These are phyloP conservation scores for Diaporthe nobilis DNA, from an alignment of 2,329 filamentous ascomycete species.

Conservation along the genomic window DNA sequence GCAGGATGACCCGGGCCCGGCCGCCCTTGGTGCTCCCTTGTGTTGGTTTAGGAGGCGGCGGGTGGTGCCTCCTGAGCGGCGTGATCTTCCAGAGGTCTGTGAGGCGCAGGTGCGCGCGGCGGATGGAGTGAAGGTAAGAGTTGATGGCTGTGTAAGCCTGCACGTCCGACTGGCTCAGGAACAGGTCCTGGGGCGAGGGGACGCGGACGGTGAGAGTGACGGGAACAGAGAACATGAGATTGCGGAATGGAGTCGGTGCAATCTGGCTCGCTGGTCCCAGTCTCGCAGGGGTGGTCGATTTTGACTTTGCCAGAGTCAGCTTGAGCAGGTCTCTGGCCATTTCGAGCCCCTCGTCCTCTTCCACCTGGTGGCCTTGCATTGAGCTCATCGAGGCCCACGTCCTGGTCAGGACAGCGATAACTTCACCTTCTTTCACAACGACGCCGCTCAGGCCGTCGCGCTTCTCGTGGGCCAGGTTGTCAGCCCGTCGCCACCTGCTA, in stretches of 20 bases:
- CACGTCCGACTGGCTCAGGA: constrained; percentile 82
- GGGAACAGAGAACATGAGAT: constrained; percentile 85
- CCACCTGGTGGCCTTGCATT: constrained; percentile 76
- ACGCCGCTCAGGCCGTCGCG: constrained; percentile 73
- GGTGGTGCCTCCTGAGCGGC: constrained; percentile 81
- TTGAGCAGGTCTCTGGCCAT: constrained; percentile 83
- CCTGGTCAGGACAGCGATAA: constrained; percentile 80
- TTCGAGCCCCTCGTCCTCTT: constrained; percentile 88
- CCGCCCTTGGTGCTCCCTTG: constrained; percentile 73
- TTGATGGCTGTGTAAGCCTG: constrained; percentile 88
- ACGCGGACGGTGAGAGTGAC: constrained; percentile 80
- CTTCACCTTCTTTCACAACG: constrained; percentile 88
- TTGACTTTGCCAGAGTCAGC: constrained; percentile 72
- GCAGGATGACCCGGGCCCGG: constrained; percentile 70
- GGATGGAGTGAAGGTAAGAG: constrained; percentile 87
- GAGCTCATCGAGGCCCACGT: constrained; percentile 87
- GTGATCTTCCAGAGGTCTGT: constrained; percentile 90
- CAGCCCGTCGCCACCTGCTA: constrained; percentile 78
- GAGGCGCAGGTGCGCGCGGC: constrained; percentile 86
- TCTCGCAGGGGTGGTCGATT: constrained; percentile 55
- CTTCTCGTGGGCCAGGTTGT: constrained; percentile 70
- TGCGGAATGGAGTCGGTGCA: constrained; percentile 76
- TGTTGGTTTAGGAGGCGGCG: constrained; percentile 76
- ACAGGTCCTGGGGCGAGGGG: constrained; percentile 86
- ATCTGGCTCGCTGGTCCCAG: constrained; percentile 55